These are phyloP conservation scores for Phytophthora syringae DNA, from an alignment of 352 stramenopile species.

Conservation along the genomic window DNA sequence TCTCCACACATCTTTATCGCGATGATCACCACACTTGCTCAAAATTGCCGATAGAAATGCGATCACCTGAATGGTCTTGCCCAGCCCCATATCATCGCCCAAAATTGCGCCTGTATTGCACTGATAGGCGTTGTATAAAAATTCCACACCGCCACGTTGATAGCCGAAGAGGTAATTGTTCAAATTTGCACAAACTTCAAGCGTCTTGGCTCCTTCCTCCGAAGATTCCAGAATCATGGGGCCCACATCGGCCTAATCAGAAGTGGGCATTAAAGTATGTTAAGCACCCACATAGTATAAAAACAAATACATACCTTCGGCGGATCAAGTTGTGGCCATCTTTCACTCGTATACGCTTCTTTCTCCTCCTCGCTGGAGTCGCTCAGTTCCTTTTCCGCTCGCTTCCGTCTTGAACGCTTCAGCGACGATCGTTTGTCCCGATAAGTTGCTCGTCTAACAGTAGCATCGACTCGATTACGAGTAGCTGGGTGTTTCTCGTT, in stretches of 20 bases:
- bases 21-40: conserved; percentile 92
- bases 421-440: not conserved
- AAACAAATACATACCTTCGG: conserved; percentile 32
- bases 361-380: conserved; percentile 40
- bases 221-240: conserved; percentile 46
- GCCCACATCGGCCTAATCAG: conserved; percentile 38
- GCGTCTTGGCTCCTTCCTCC: conserved; percentile 8
- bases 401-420: conserved; percentile 12
- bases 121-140: conserved; percentile 66
- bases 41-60: conserved; percentile 91
- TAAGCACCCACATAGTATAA: not conserved
- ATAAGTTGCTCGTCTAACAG: not conserved
- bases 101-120: conserved; percentile 89
- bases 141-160: conserved; percentile 71
- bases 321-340: conserved; percentile 60
- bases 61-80: conserved; percentile 95
- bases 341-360: conserved; percentile 33
- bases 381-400: conserved; percentile 7
- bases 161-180: conserved; percentile 83
- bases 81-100: conserved; percentile 98
- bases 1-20: conserved; percentile 96
- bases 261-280: not conserved
- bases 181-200: conserved; percentile 71
- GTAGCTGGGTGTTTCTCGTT: not conserved
- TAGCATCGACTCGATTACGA: not conserved